These are phyloP conservation scores for Cryptococcus hybrid DNA, from an alignment of 1,284 basidiomycete species.

Conservation along the genomic window DNA sequence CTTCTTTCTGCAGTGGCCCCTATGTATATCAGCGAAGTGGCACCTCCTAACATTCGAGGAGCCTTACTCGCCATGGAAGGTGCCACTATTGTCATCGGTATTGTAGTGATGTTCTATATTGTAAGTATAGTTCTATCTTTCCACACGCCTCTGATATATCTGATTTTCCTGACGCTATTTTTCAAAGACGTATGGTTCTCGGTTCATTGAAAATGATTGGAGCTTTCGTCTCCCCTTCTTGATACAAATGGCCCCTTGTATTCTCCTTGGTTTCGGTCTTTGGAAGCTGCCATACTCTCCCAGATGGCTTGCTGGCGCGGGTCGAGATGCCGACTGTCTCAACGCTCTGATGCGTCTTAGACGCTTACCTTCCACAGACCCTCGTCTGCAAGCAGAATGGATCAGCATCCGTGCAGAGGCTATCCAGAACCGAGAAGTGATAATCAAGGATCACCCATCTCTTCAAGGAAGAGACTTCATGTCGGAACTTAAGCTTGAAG, in stretches of 20 bases:
- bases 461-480: constrained; percentile 8
- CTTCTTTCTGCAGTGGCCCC: constrained; percentile 44
- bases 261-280: constrained; percentile 44
- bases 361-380: constrained; percentile 27
- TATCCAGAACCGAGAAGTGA: constrained; percentile 18
- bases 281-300: constrained; percentile 56
- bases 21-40: constrained; percentile 44
- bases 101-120: constrained; percentile 15
- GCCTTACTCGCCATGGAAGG: constrained; percentile 74
- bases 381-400: constrained; percentile 42
- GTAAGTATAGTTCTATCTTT: constrained; percentile 13
- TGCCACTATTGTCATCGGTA: constrained; percentile 65
- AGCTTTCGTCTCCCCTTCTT: constrained; percentile 34
- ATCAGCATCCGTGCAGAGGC: constrained; percentile 42
- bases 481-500: constrained; percentile 21
- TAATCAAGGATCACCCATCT: constrained; percentile 15
- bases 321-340: constrained; percentile 35
- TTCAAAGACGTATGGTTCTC: constrained; percentile 18
- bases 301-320: constrained; percentile 58
- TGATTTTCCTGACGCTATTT: not conserved
- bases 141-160: too few relatives aligned
- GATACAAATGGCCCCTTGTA: constrained; percentile 30
- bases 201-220: constrained; percentile 16
- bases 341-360: constrained; percentile 34
- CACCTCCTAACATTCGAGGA: constrained; percentile 58